Evolutionary conservation across 2,329 filamentous ascomycete genomes (phyloP), one percentile per base, ranked within the genome.

Genomic region (Arachnomyces sp.): DNA sequence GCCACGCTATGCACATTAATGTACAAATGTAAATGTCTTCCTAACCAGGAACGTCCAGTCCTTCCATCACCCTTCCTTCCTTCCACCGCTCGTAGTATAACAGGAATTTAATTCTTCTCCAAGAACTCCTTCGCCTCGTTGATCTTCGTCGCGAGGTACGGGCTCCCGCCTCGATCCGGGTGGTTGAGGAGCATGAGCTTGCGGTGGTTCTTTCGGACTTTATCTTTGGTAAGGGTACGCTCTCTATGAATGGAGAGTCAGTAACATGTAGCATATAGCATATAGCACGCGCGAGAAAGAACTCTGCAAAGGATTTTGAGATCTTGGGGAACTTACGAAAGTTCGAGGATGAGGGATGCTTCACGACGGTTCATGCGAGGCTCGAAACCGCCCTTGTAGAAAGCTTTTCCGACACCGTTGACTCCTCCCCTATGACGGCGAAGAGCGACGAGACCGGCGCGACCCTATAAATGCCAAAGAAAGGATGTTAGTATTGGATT

Each of bases 351-450:
- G 53, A 98, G 68, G 3, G 88, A 76, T 15, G 92, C 92, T 68
- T 98, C 92, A 62, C 83, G 81, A 63, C 83, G 79, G 63, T 80
- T 95, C 90, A 98, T 98, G 66, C 83, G 84, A 45, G 80, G 73
- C 70, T 98, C 92, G 60, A 98, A 98, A n/a, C 92, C 92, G 52
- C 92, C 92, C 67, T 96, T 98, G 75, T 95, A 96, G 60, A 88
- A 98, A 31, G 88, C 81, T 64, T 89, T 88, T 54, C 92, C 92
- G 53, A 94, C 70, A 28, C 84, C 81, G 50, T 83, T 84, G 35
- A 84, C 73, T 48, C 68, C 67, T 46, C 64, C 67, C 47, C 84
- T 77, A 44, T 83, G 94, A 56, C 86, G 79, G 48, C 89, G 81
- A 64, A 89, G 77, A 52, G 92, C 92, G 56, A 96, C 84, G 30